Evolutionary conservation across 495 filamentous ascomycete genomes (phyloP).

Genomic region (Xylaria grammica): DNA sequence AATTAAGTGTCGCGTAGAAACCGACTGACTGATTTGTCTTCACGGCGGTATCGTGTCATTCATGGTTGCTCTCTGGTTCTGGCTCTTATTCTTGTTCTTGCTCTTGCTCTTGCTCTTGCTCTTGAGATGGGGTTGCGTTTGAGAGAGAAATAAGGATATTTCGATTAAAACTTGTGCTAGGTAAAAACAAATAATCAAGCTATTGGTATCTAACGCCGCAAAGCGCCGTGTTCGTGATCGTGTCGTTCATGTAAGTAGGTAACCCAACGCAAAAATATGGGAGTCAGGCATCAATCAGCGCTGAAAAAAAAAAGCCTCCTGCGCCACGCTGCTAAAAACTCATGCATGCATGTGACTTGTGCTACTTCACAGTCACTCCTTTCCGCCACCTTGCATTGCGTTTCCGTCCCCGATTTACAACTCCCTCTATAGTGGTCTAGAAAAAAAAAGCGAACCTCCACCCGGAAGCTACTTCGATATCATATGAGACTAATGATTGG

Average conservation of each 20-base stretch:
- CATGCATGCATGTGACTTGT: slow-evolving; percentile 19
- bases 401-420: background rate
- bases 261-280: background rate
- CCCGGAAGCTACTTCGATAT: background rate
- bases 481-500: slow-evolving; percentile 14
- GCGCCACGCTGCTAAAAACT: slow-evolving; percentile 20
- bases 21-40: background rate
- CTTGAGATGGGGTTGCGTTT: background rate
- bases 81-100: too few relatives aligned
- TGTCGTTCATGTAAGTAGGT: slow-evolving; percentile 9
- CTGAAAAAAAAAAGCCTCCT: slow-evolving; percentile 15
- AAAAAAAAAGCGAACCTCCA: background rate
- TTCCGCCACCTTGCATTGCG: background rate
- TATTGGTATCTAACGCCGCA: slow-evolving; percentile 12
- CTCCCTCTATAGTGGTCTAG: background rate
- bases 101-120: too few relatives aligned
- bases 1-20: background rate
- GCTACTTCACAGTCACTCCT: background rate
- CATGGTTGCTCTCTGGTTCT: too few relatives aligned
- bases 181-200: slow-evolving; percentile 7
- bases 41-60: background rate
- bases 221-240: slow-evolving; percentile 10
- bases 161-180: background rate
- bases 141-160: background rate
- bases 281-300: background rate